Conservation (phyloP, 1,284 basidiomycete species). For the Abortiporus biennis region DNA sequence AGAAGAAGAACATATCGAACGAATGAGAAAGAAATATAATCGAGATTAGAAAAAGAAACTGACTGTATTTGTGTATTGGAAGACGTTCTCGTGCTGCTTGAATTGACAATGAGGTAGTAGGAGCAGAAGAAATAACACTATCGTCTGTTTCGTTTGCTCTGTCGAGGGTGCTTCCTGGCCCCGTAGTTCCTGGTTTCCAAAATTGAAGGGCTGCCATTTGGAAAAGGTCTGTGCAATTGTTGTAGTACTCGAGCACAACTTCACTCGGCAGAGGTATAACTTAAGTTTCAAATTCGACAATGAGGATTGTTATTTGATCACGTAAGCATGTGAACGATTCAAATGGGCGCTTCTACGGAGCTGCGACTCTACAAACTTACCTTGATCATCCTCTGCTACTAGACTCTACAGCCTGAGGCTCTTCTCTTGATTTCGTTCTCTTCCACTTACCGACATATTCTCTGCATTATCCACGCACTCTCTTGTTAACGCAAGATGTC, state of each 20-base stretch:
- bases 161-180: constrained; percentile 86
- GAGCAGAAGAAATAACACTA: constrained; percentile 59
- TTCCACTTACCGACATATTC: neutral
- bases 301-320: too few species aligned
- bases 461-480: neutral
- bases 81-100: constrained; percentile 74
- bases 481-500: constrained; percentile 53
- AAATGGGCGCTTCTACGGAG: too few species aligned
- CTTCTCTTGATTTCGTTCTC: neutral
- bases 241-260: too few species aligned
- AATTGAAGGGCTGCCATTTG: constrained; percentile 42
- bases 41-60: constrained; percentile 25
- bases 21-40: neutral
- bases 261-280: too few species aligned
- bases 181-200: constrained; percentile 81
- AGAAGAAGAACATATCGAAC: neutral
- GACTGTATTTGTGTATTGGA: constrained; percentile 86
- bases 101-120: constrained; percentile 53
- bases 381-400: too few species aligned
- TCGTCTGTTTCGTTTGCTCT: constrained; percentile 74
- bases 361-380: too few species aligned
- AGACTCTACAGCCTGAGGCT: too few species aligned
- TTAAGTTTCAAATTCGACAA: too few species aligned
- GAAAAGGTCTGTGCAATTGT: too few species aligned
- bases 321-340: too few species aligned